Percentiles rank a stretch among this genome's conserved stretches.
phyloP scores from a whole-genome alignment of 768 basidiomycete species.

The Saitozyma sp. region DNA sequence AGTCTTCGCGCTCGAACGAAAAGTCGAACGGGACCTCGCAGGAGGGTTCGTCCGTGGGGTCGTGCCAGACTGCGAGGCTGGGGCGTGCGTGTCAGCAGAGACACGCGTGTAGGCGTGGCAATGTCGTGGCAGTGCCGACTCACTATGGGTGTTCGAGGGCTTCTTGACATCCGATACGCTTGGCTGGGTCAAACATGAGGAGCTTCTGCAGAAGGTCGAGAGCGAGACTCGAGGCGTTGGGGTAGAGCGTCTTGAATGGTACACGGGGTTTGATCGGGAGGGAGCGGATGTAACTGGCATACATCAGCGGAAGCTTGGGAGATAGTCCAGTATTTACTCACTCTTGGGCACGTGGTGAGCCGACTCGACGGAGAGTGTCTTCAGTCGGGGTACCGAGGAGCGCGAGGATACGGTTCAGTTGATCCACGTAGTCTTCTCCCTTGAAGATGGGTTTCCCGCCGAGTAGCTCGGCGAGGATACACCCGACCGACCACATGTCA shows the following conservation, averaged over 20 bases:
- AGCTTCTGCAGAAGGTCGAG: constrained; percentile 89
- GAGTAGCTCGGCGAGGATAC: constrained; percentile 57
- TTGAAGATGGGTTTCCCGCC: constrained; percentile 56
- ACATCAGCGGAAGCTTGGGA: not conserved
- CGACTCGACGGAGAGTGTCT: constrained; percentile 91
- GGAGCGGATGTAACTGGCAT: constrained; percentile 77
- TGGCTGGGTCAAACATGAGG: constrained; percentile 93
- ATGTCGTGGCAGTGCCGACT: constrained; percentile 53
- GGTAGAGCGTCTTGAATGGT: constrained; percentile 86
- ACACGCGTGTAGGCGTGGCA: constrained; percentile 85
- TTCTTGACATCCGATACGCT: constrained; percentile 93
- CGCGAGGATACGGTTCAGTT: constrained; percentile 95
- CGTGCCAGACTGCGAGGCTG: constrained; percentile 81
- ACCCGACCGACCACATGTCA: constrained; percentile 58
- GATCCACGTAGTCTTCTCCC: constrained; percentile 76
- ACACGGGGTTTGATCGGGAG: constrained; percentile 95
- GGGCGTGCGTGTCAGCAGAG: constrained; percentile 79
- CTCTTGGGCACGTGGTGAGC: constrained; percentile 73
- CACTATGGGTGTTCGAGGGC: constrained; percentile 89
- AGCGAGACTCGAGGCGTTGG: constrained; percentile 87
- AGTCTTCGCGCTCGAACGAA: constrained; percentile 92
- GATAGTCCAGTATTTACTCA: constrained; percentile 14
- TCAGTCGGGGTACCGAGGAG: constrained; percentile 98
- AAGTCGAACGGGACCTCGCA: constrained; percentile 90
- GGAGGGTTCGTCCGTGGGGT: constrained; percentile 87